Evolutionary conservation across 2,329 filamentous ascomycete genomes (phyloP).

Genomic region (Fusarium xyrophilum): DNA sequence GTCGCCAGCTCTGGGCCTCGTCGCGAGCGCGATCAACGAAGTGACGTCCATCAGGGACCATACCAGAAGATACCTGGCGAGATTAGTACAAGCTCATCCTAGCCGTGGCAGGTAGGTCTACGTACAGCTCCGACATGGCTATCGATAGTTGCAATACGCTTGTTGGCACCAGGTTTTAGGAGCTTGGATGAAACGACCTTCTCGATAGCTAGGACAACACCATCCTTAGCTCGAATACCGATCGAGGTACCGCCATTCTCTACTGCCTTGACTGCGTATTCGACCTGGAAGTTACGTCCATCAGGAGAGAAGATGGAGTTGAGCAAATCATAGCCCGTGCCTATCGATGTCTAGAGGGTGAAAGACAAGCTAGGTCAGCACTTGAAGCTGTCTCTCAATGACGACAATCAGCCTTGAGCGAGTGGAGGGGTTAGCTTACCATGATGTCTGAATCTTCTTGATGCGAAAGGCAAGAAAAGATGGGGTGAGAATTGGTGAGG

Average conservation of each 20-base stretch:
- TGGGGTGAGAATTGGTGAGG: slow-evolving; percentile 16
- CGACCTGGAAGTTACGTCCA: slow-evolving; percentile 98
- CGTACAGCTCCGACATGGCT: slow-evolving; percentile 91
- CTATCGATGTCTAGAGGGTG: slow-evolving; percentile 88
- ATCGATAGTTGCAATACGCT: slow-evolving; percentile 94
- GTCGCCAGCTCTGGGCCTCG: slow-evolving; percentile 89
- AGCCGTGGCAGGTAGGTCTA: slow-evolving; percentile 24
- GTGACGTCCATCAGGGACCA: slow-evolving; percentile 93
- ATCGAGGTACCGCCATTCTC: slow-evolving; percentile 97
- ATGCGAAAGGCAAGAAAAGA: slow-evolving; percentile 2
- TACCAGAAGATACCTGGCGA: slow-evolving; percentile 80
- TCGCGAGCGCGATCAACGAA: slow-evolving; percentile 94
- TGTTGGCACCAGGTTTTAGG: slow-evolving; percentile 93
- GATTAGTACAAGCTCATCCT: slow-evolving; percentile 7
- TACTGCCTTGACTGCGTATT: slow-evolving; percentile 98
- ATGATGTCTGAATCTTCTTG: slow-evolving; percentile 41
- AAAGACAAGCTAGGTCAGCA: slow-evolving; percentile 34
- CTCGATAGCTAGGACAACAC: slow-evolving; percentile 93
- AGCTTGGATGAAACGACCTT: slow-evolving; percentile 97
- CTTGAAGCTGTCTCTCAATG: slow-evolving; percentile 37
- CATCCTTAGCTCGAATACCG: slow-evolving; percentile 96
- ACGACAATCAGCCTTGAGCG: slow-evolving; percentile 26
- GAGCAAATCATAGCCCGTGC: slow-evolving; percentile 97
- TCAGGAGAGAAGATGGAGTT: slow-evolving; percentile 99
- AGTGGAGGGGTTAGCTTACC: slow-evolving; percentile 39